phyloP scores from a whole-genome alignment of 192 early-diverging fungal species.

The Polychytrium aggregatum region DNA sequence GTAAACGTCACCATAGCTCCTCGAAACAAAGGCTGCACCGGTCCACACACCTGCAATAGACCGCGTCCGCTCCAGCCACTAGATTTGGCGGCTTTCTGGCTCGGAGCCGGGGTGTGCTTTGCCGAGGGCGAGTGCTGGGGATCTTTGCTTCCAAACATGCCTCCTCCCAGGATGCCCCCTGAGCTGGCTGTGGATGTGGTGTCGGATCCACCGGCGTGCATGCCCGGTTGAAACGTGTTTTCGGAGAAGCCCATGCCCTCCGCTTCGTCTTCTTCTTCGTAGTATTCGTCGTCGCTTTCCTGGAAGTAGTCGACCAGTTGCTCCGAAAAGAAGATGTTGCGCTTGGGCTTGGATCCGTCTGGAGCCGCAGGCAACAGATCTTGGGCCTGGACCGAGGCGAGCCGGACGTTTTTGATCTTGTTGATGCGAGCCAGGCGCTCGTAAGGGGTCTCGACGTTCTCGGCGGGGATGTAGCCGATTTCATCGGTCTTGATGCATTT shows the following conservation, averaged over 20 bases:
- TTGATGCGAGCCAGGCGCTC: constrained; percentile 70
- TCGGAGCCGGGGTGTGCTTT: too few species aligned
- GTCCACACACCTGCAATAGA: too few species aligned
- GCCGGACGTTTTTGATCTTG: constrained; percentile 58
- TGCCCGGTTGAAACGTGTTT: too few species aligned
- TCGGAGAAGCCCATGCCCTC: constrained; percentile 14
- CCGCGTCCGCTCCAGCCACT: too few species aligned
- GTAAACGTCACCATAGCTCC: too few species aligned
- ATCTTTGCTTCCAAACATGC: too few species aligned
- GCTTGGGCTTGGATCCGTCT: constrained; percentile 8
- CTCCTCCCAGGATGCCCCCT: too few species aligned
- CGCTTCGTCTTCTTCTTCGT: constrained; percentile 26
- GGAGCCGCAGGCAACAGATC: constrained; percentile 16
- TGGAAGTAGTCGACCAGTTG: constrained; percentile 27
- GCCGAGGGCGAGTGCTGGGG: too few species aligned
- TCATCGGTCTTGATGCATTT: constrained; percentile 52
- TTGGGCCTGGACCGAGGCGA: constrained; percentile 26
- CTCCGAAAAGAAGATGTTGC: constrained; percentile 25
- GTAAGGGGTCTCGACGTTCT: constrained; percentile 78
- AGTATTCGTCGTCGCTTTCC: constrained; percentile 27
- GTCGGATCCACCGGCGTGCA: too few species aligned
- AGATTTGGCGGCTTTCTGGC: too few species aligned
- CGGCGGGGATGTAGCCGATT: constrained; percentile 80
- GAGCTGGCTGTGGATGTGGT: too few species aligned
- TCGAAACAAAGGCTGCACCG: too few species aligned